Conservation (phyloP, 2,329 filamentous ascomycete species). For the Penicillium sp. region DNA sequence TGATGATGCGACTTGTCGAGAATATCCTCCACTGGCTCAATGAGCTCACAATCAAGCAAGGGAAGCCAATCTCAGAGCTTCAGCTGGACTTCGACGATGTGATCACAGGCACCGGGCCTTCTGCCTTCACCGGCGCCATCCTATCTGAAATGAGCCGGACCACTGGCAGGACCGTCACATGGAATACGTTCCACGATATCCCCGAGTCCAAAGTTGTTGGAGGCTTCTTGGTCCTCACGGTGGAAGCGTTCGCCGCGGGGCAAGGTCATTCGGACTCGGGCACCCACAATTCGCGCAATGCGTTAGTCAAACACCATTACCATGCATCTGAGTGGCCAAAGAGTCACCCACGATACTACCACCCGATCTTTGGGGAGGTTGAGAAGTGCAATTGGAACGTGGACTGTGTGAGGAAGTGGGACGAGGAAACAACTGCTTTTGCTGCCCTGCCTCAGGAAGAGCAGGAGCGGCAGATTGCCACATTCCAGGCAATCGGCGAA, state of each 20-base stretch:
- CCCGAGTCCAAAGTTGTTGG: constrained; percentile 66
- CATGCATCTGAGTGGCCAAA: constrained; percentile 71
- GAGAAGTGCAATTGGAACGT: constrained; percentile 71
- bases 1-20: constrained; percentile 69
- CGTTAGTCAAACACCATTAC: constrained; percentile 73
- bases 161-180: background rate
- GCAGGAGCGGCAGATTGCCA: background rate
- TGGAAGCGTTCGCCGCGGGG: constrained; percentile 72
- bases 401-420: constrained; percentile 67
- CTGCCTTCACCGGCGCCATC: constrained; percentile 25
- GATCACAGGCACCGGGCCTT: constrained; percentile 71
- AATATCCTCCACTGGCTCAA: constrained; percentile 69
- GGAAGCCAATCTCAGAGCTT: constrained; percentile 61
- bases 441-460: constrained; percentile 35
- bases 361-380: constrained; percentile 70
- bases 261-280: constrained; percentile 51
- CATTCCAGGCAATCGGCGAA: background rate
- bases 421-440: constrained; percentile 64
- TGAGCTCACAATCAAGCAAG: constrained; percentile 60
- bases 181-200: constrained; percentile 61
- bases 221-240: constrained; percentile 66
- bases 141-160: background rate
- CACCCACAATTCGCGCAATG: constrained; percentile 39
- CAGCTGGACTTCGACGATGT: constrained; percentile 71
- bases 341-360: constrained; percentile 66